These are phyloP conservation scores for Penicillium crystallinum DNA, from an alignment of 495 filamentous ascomycete species.

Conservation along the genomic window DNA sequence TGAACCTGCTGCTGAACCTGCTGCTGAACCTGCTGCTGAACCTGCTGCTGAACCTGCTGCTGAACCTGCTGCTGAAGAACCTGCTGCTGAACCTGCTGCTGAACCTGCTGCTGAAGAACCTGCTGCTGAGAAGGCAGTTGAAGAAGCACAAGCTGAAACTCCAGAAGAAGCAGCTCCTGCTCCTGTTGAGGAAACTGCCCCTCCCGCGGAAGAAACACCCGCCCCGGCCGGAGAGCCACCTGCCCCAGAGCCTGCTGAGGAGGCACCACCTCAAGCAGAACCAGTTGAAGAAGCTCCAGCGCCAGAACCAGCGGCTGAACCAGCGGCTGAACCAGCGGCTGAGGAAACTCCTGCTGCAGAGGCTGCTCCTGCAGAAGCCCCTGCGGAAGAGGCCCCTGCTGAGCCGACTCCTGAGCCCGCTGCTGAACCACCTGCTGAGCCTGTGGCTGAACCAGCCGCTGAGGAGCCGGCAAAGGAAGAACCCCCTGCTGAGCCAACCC, in stretches of 20 bases:
- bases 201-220: background rate
- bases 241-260: constrained; percentile 1
- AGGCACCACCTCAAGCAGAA: background rate
- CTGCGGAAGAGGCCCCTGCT: constrained; percentile 6
- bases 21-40: too few relatives aligned
- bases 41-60: too few relatives aligned
- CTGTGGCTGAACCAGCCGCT: background rate
- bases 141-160: constrained; percentile 6
- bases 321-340: background rate
- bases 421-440: constrained; percentile 12
- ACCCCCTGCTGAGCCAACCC: background rate
- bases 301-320: background rate
- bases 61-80: too few relatives aligned
- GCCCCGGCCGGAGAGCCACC: background rate
- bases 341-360: constrained; percentile 1
- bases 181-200: too few relatives aligned
- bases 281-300: background rate
- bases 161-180: background rate
- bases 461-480: constrained; percentile 5
- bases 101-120: background rate
- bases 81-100: too few relatives aligned
- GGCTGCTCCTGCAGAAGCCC: constrained; percentile 3
- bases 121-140: constrained; percentile 1
- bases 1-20: too few relatives aligned
- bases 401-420: constrained; percentile 12